Evolutionary conservation across 2,329 filamentous ascomycete genomes (phyloP).

Genomic region (Alternaria brassicae): DNA sequence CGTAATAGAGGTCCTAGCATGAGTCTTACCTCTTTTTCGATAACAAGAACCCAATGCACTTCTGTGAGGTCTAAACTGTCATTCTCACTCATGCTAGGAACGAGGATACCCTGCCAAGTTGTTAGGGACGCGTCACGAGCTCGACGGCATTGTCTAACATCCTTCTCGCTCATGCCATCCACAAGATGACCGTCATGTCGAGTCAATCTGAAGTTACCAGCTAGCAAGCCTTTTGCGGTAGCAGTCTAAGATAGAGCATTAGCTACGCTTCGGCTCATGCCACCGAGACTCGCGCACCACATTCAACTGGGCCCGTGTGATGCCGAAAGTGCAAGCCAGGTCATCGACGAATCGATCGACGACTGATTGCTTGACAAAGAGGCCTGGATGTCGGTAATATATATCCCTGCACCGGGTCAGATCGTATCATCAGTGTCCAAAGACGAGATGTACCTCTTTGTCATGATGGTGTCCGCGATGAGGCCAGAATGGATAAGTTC

Average conservation of each 20-base stretch:
- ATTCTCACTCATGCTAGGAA: constrained; percentile 64
- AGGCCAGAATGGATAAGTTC: constrained; percentile 63
- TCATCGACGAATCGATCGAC: constrained; percentile 79
- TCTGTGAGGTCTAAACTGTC: constrained; percentile 58
- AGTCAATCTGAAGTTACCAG: constrained; percentile 63
- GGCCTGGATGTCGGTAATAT: constrained; percentile 76
- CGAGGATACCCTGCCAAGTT: constrained; percentile 63
- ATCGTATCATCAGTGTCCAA: background rate
- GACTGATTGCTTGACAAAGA: constrained; percentile 72
- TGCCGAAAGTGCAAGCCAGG: constrained; percentile 71
- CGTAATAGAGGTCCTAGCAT: background rate
- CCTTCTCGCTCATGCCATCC: constrained; percentile 51
- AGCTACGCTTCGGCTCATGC: constrained; percentile 33
- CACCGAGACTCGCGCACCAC: constrained; percentile 61
- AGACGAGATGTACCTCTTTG: constrained; percentile 59
- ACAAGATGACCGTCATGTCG: constrained; percentile 56
- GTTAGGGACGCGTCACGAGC: background rate
- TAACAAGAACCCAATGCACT: constrained; percentile 71
- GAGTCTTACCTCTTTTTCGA: constrained; percentile 75
- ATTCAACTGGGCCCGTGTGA: constrained; percentile 70
- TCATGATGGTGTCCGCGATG: constrained; percentile 56
- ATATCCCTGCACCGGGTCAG: constrained; percentile 67
- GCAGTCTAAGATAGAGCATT: constrained; percentile 63
- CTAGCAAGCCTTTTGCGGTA: constrained; percentile 73
- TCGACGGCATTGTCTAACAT: constrained; percentile 36